phyloP scores from a whole-genome alignment of 768 basidiomycete species.

The Lentinula raphanica region DNA sequence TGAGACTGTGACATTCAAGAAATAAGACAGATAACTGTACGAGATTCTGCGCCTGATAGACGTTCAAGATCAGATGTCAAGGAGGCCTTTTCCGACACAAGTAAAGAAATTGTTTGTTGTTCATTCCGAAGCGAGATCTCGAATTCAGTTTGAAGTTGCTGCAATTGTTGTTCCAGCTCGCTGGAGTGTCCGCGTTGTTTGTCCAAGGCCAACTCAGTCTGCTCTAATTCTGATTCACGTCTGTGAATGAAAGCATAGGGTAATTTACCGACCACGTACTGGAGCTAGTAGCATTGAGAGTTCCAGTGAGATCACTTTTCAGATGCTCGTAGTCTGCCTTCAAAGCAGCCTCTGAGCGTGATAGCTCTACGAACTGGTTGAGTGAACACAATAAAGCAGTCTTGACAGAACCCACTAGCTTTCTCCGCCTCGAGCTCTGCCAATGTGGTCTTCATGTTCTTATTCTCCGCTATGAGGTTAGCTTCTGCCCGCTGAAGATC shows the following conservation, averaged over 20 bases:
- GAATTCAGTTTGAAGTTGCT: conserved; percentile 26
- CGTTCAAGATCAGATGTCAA: conserved; percentile 54
- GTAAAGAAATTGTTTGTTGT: conserved; percentile 68
- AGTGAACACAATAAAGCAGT: neutral
- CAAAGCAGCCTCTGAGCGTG: conserved; percentile 22
- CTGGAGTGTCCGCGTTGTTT: conserved; percentile 27
- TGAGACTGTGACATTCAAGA: neutral
- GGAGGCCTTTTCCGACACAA: conserved; percentile 69
- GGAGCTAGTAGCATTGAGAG: neutral
- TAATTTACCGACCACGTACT: conserved; percentile 1
- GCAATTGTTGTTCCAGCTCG: conserved; percentile 25
- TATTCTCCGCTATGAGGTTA: conserved; percentile 4
- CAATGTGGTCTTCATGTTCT: neutral
- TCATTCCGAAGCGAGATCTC: conserved; percentile 44
- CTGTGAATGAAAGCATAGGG: neutral
- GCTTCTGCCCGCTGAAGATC: conserved; percentile 28
- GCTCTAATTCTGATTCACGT: conserved; percentile 2
- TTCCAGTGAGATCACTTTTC: neutral
- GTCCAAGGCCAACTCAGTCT: conserved; percentile 18
- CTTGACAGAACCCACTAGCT: conserved; percentile 1
- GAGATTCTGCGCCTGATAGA: conserved; percentile 52
- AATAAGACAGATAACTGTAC: conserved; percentile 34
- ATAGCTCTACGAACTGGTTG: conserved; percentile 19
- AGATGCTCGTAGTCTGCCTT: neutral
- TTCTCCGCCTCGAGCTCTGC: conserved; percentile 1